Evolutionary conservation across 345 rosid species (phyloP).

Genomic region (Trapa bicornis): DNA sequence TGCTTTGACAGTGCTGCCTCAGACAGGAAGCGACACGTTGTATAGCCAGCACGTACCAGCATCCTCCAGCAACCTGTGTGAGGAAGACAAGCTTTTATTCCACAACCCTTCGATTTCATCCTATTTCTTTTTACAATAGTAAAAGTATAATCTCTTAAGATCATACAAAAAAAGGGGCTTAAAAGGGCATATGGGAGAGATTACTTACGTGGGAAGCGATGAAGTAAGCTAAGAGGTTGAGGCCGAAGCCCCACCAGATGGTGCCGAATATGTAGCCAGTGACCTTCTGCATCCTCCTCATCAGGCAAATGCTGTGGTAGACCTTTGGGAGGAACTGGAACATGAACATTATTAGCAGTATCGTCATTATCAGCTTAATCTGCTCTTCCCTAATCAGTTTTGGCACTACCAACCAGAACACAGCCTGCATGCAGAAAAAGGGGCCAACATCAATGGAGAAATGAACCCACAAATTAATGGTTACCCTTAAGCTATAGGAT

Average conservation of each 20-base stretch:
- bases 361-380: conserved; percentile 54
- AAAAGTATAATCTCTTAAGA: too few relatives aligned
- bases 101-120: too few relatives aligned
- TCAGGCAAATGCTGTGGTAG: conserved; percentile 60
- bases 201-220: conserved; percentile 73
- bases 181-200: too few relatives aligned
- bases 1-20: conserved; percentile 43
- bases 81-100: too few relatives aligned
- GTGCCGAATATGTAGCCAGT: conserved; percentile 90
- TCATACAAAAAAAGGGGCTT: too few relatives aligned
- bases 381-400: conserved; percentile 50
- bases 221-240: conserved; percentile 82
- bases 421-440: conserved; percentile 50
- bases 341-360: conserved; percentile 41
- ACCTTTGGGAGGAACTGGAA: conserved; percentile 69
- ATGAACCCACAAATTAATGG: background rate
- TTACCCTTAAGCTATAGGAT: background rate
- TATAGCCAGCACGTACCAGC: conserved; percentile 85
- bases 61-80: conserved; percentile 73
- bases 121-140: too few relatives aligned
- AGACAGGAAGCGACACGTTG: conserved; percentile 75
- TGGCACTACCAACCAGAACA: conserved; percentile 66
- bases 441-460: too few relatives aligned
- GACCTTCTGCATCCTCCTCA: conserved; percentile 77
- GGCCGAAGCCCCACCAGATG: conserved; percentile 94